Evolutionary conservation across 768 basidiomycete species (phyloP).

Genomic region (Rubroboletus satanas): DNA sequence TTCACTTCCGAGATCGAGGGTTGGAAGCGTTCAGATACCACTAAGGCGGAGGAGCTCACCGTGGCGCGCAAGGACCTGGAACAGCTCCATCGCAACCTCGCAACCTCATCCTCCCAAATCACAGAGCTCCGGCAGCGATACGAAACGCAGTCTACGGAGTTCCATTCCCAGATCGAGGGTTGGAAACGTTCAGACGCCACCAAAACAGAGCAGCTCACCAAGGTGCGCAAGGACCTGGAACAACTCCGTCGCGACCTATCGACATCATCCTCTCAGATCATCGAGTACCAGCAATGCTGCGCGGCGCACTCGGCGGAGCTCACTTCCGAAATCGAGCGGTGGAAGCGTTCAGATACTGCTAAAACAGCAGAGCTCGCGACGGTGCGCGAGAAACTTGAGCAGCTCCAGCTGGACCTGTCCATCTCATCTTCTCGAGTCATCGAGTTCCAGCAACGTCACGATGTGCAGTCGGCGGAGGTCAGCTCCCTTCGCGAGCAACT

Average conservation of each 20-base stretch:
- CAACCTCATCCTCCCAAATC: too few relatives aligned
- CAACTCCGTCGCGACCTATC: not conserved
- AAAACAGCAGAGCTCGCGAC: not conserved
- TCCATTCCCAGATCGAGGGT: not conserved
- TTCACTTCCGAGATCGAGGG: not conserved
- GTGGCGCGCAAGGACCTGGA: too few relatives aligned
- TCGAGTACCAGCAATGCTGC: not conserved
- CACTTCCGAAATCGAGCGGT: not conserved
- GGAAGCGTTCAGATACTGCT: not conserved
- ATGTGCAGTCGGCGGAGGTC: not conserved
- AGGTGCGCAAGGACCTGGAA: not conserved
- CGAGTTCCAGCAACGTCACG: not conserved
- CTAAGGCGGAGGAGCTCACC: not conserved
- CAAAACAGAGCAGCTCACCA: not conserved
- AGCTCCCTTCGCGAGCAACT: not conserved
- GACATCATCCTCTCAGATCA: not conserved
- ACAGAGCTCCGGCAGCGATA: too few relatives aligned
- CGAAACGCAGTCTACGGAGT: not conserved
- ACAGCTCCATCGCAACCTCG: too few relatives aligned
- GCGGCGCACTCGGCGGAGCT: not conserved
- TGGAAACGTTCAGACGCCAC: not conserved
- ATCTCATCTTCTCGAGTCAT: not conserved
- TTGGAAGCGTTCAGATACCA: not conserved
- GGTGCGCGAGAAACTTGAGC: not conserved
- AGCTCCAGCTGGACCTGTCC: not conserved